Evolutionary conservation across 2,329 filamentous ascomycete genomes (phyloP), one percentile per base, ranked within the genome.

Genomic region (Massarina eburnea): DNA sequence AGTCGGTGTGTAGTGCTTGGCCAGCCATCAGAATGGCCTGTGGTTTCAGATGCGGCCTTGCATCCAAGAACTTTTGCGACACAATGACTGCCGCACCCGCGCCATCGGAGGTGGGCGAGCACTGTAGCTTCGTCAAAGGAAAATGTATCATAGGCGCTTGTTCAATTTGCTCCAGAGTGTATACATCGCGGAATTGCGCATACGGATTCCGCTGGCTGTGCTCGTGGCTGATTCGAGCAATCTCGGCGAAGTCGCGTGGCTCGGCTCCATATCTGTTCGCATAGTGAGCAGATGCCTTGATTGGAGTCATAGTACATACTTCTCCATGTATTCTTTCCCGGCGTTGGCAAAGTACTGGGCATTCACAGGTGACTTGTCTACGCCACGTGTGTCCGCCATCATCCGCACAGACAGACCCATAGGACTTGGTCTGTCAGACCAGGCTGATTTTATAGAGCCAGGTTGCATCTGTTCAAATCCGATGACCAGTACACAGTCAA

Each of bases 381-480:
- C 57, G 3, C 91, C 91, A 34, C 89, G 76, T 0, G 90, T 95
- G 57, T 83, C 83, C 22, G 80, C 81, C 89, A 96, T 92, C 85
- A 96, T 91, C 63, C 80, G 78, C 48, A 78, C 78, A 0, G 85
- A 82, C 4, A 86, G 88, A 24, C 84, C 86, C 3, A 83, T 86
- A 2, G 92, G 91, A 61, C 86, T 91, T 54, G 84, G 82, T 17
- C 91, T 81, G 67, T 96, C 92, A 49, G 88, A 84, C 76, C 87
- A 96, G 72, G 86, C 83, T 51, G 77, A 81, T 73, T 91, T 85
- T 56, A 97, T 79, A 54, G 84, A 89, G 15, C 92, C 92, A 0
- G 87, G 85, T 74, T 86, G 89, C 92, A 97, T 97, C 81, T 96
- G 95, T 78, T 97, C 92, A 60, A 96, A 96, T 8, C 92, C 92